phyloP scores from a whole-genome alignment of 768 basidiomycete species.

The Mycena indigotica region DNA sequence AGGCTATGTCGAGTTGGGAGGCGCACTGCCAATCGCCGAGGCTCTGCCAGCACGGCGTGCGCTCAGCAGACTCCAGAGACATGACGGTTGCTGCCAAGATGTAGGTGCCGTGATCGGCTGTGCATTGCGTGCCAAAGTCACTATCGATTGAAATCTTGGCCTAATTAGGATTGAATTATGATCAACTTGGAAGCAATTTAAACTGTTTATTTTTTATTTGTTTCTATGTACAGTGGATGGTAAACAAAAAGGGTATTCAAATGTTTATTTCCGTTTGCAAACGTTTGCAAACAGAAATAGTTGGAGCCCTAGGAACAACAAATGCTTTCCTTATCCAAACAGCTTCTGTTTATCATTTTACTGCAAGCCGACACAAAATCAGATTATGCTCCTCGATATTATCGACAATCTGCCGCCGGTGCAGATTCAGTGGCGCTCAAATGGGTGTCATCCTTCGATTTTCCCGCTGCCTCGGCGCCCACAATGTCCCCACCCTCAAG shows the following conservation, averaged over 20 bases:
- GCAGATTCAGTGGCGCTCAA: conserved; percentile 17
- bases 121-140: no score
- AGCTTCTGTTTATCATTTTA: no score
- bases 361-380: no score
- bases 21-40: no score
- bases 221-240: neutral
- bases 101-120: no score
- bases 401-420: conserved; percentile 21
- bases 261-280: neutral
- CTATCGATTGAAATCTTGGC: neutral
- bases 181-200: neutral
- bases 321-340: no score
- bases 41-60: no score
- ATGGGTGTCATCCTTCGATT: conserved; percentile 14
- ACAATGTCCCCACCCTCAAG: conserved; percentile 13
- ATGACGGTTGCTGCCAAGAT: no score
- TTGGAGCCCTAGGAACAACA: neutral
- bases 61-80: no score
- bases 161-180: neutral
- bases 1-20: no score
- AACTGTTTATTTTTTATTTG: no score
- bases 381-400: conserved; percentile 20
- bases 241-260: neutral
- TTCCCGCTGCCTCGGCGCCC: conserved; percentile 6
- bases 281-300: neutral